Conservation (phyloP, 1,139 yeast species). For the Kodamaea ohmeri region DNA sequence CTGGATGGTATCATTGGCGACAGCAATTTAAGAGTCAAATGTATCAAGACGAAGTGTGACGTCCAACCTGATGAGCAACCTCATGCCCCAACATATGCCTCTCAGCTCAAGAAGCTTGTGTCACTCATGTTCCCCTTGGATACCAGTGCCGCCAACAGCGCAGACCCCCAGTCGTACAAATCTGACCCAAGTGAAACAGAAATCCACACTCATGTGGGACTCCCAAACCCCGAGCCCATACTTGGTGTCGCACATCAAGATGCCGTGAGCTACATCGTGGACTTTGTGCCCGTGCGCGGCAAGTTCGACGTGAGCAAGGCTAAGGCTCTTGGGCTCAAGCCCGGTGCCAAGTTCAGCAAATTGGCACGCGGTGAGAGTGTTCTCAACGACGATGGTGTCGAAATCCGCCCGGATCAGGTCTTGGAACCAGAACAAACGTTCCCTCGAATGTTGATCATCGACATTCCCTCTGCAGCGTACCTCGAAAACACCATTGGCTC, state of each 20-base stretch:
- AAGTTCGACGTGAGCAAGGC: constrained; percentile 71
- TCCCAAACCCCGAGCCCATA: constrained; percentile 26
- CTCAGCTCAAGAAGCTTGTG: constrained; percentile 31
- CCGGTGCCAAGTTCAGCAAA: constrained; percentile 56
- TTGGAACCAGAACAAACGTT: constrained; percentile 59
- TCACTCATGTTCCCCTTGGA: constrained; percentile 53
- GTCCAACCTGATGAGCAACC: background rate
- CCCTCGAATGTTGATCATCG: constrained; percentile 63
- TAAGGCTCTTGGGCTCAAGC: constrained; percentile 61
- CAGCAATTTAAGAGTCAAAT: constrained; percentile 49
- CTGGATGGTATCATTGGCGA: constrained; percentile 44
- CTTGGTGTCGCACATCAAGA: constrained; percentile 24
- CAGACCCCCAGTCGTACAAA: constrained; percentile 40
- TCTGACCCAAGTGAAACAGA: constrained; percentile 41
- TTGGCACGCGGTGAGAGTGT: constrained; percentile 64
- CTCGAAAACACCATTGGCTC: constrained; percentile 42
- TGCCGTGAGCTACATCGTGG: constrained; percentile 57
- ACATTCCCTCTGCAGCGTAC: constrained; percentile 61
- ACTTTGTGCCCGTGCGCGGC: constrained; percentile 71
- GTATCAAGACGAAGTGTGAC: constrained; percentile 38
- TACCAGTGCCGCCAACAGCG: constrained; percentile 34
- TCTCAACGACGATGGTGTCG: constrained; percentile 54
- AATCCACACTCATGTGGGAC: constrained; percentile 41
- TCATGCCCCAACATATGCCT: background rate
- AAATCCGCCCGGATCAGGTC: constrained; percentile 69